Evolutionary conservation across 2,329 filamentous ascomycete species (phyloP), one percentile per base, ranked within the genome.

Genomic region (Leptosphaerulina australis): DNA sequence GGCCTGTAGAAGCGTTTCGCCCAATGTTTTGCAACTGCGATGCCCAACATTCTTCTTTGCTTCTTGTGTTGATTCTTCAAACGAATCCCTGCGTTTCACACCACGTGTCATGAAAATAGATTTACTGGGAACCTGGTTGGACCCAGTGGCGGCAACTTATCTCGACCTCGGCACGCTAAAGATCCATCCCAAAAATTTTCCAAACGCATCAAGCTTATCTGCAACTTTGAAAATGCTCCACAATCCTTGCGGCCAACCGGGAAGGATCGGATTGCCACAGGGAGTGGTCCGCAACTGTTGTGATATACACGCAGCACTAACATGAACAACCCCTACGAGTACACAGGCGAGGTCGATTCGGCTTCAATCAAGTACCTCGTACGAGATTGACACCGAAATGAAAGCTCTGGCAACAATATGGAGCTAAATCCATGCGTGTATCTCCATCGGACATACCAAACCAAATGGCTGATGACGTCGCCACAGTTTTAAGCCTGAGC

Each of bases 211-310:
- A 41, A 37, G 43, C 45, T 20, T 49, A 30, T 36, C 20, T 21
- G 38, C 33, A 22, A 38, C 33, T 45, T 36, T 33, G 41, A 24
- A 37, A 18, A 34, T 41, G 37, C 41, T 45, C 43, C 43, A 33
- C 33, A 33, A 29, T 12, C 26, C 25, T 30, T 34, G 31, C 30
- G 9, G 18, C 43, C 43, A 52, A 46, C 44, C 49, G 43, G 49
- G 11, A 24, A 30, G 37, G 10, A 11, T 34, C 26, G 31, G 25
- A n/a, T n/a, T n/a, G n/a, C n/a, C n/a, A n/a, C n/a, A n/a, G n/a
- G n/a, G n/a, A n/a, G n/a, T n/a, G n/a, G n/a, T n/a, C n/a, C n/a
- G n/a, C n/a, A n/a, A n/a, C n/a, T n/a, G n/a, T 34, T 34, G 44
- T 7, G 15, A 15, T 25, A 37, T 12, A 30, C n/a, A 41, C 29